These are phyloP conservation scores for Skeletonema grethae DNA, from an alignment of 108 stramenopile genomes.

Conservation along the genomic window DNA sequence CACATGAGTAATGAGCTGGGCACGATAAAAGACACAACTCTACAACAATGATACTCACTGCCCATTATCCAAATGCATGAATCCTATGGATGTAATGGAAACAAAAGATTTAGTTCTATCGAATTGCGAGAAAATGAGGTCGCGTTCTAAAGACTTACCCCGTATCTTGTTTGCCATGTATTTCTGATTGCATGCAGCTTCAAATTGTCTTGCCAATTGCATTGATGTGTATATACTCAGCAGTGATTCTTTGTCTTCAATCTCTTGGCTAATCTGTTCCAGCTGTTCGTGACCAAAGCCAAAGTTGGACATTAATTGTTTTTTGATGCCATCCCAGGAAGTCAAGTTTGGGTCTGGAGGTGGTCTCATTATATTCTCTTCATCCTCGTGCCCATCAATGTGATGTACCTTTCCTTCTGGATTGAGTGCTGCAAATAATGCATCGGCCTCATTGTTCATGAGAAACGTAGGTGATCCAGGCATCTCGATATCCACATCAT, in stretches of 20 bases:
- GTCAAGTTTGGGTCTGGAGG: conserved; percentile 16
- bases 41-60: conserved; percentile 14
- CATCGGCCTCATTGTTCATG: neutral
- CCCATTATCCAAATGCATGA: conserved; percentile 77
- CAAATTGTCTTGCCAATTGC: conserved; percentile 30
- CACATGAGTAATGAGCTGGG: neutral
- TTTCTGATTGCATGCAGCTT: conserved; percentile 34
- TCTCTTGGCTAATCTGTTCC: conserved; percentile 44
- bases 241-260: conserved; percentile 43
- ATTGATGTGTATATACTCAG: conserved; percentile 28
- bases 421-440: conserved; percentile 12
- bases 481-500: neutral
- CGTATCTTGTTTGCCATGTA: conserved; percentile 38
- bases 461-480: neutral
- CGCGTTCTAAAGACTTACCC: too few relatives aligned
- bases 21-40: neutral
- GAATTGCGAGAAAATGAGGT: too few relatives aligned
- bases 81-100: conserved; percentile 20
- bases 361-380: conserved; percentile 24
- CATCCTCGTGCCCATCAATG: neutral
- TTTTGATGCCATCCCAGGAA: conserved; percentile 37
- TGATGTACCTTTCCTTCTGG: conserved; percentile 11
- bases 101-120: too few relatives aligned
- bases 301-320: conserved; percentile 26
- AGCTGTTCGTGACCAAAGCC: conserved; percentile 38